A percentile compares a stretch with the other conserved stretches of the same genome.
Evolutionary conservation across 164 flowering plant genomes (phyloP).

Genomic region (Stephania cephalantha): DNA sequence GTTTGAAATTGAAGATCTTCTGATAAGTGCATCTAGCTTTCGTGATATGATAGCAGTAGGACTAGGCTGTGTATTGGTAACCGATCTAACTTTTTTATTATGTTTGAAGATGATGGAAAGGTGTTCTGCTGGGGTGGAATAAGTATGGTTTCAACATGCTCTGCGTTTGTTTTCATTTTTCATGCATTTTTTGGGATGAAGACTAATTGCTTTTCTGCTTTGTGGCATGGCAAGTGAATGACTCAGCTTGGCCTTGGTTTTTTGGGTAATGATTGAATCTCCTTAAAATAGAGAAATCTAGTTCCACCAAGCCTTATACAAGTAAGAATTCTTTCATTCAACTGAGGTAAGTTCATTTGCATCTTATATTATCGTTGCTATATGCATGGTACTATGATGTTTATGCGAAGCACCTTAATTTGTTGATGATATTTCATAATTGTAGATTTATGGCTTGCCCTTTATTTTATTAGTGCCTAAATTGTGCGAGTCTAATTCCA

Average conservation of each 20-base stretch:
- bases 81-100: conserved; percentile 3
- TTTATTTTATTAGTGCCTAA: no score
- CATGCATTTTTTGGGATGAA: not conserved
- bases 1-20: not conserved
- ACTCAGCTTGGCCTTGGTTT: conserved; percentile 91
- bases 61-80: not conserved
- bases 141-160: conserved; percentile 37
- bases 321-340: no score
- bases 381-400: no score
- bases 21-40: not conserved
- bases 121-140: conserved; percentile 99
- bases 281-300: no score
- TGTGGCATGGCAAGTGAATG: not conserved
- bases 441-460: no score
- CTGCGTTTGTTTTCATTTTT: not conserved
- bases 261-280: no score
- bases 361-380: no score
- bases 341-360: no score
- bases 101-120: conserved; percentile 55
- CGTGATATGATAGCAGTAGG: not conserved
- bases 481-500: no score
- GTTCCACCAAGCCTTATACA: no score
- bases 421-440: no score
- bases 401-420: no score
- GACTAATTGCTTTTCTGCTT: not conserved